Conservation (phyloP, 257 asterid genomes). For the Catharanthus roseus region DNA sequence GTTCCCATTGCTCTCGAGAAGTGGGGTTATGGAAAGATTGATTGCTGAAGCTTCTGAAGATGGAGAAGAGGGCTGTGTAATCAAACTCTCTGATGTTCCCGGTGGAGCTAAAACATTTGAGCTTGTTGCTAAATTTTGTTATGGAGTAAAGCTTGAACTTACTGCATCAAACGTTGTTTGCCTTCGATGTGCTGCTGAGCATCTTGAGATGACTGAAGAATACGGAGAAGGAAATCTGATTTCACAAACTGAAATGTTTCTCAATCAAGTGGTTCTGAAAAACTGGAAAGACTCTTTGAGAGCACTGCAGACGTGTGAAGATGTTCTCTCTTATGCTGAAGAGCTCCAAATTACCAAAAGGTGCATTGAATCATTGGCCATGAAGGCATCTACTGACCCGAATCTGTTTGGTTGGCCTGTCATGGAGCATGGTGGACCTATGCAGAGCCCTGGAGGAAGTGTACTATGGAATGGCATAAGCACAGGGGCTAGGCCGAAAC, state of each 20-base stretch:
- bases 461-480: slow-evolving; percentile 96
- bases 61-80: slow-evolving; percentile 50
- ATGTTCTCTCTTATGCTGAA: slow-evolving; percentile 55
- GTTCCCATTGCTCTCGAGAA: slow-evolving; percentile 96
- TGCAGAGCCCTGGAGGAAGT: slow-evolving; percentile 98
- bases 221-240: slow-evolving; percentile 84
- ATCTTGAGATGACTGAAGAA: slow-evolving; percentile 88
- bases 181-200: slow-evolving; percentile 88
- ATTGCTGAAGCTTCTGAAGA: slow-evolving; percentile 70
- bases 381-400: slow-evolving; percentile 76
- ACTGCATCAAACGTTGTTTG: slow-evolving; percentile 77
- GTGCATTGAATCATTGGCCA: slow-evolving; percentile 78
- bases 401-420: slow-evolving; percentile 90
- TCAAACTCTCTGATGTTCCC: slow-evolving; percentile 62
- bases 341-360: slow-evolving; percentile 58
- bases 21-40: slow-evolving; percentile 83
- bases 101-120: slow-evolving; percentile 90
- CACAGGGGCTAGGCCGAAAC: slow-evolving; percentile 85
- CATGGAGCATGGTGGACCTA: slow-evolving; percentile 84
- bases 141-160: slow-evolving; percentile 89
- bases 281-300: slow-evolving; percentile 84
- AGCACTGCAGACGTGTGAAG: slow-evolving; percentile 84
- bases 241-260: slow-evolving; percentile 68
- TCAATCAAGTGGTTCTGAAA: slow-evolving; percentile 64
- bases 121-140: slow-evolving; percentile 90